Percentiles rank a stretch among this genome's conserved stretches.
These are phyloP conservation scores for Gamsiella multidivaricata DNA, from an alignment of 192 early-diverging fungal genomes.

Conservation along the genomic window DNA sequence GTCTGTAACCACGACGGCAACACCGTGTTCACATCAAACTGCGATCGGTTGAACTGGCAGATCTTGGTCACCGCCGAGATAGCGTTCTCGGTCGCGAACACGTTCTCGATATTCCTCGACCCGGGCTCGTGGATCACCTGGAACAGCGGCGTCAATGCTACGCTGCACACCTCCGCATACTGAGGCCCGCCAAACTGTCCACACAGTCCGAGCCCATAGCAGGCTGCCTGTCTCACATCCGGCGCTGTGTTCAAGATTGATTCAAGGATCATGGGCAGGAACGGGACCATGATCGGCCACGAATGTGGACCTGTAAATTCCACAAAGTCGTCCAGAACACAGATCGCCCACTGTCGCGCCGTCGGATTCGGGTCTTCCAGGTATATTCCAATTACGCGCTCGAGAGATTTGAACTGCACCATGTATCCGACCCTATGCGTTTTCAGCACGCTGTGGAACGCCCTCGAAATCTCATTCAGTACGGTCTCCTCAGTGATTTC, in stretches of 20 bases:
- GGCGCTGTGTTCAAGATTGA: constrained; percentile 59
- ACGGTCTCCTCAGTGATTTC: constrained; percentile 81
- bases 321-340: constrained; percentile 90
- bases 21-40: constrained; percentile 70
- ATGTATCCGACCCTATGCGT: constrained; percentile 77
- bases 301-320: constrained; percentile 88
- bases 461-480: constrained; percentile 82
- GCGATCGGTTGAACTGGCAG: constrained; percentile 68
- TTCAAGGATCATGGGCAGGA: constrained; percentile 69
- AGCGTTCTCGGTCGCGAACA: constrained; percentile 93
- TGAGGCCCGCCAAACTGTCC: constrained; percentile 87
- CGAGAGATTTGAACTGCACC: constrained; percentile 80
- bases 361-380: constrained; percentile 66
- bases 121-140: constrained; percentile 70
- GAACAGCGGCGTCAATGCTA: constrained; percentile 82
- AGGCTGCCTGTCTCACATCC: constrained; percentile 92
- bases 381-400: constrained; percentile 76
- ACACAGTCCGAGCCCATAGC: constrained; percentile 91
- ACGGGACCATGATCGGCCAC: constrained; percentile 73
- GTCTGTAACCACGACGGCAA: constrained; percentile 79
- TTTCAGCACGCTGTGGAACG: constrained; percentile 83
- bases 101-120: constrained; percentile 75
- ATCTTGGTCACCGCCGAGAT: constrained; percentile 93
- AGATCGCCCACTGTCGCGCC: constrained; percentile 91
- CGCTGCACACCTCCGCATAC: constrained; percentile 77